These are phyloP conservation scores for Mucor indicus DNA, from an alignment of 371 early-diverging fungal species.

Conservation along the genomic window DNA sequence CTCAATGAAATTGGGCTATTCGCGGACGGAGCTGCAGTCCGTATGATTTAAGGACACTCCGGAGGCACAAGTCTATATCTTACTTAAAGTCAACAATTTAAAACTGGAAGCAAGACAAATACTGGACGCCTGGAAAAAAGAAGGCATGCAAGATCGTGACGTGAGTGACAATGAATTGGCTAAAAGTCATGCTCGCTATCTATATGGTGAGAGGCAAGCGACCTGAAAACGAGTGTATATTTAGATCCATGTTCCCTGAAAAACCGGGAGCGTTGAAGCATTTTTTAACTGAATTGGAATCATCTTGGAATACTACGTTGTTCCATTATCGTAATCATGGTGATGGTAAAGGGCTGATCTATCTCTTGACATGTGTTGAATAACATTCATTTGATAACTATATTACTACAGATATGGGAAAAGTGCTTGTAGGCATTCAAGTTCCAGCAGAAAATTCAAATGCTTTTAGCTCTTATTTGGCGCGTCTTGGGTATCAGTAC, in stretches of 20 bases:
- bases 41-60: conserved; percentile 69
- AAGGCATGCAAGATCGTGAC: conserved; percentile 75
- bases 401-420: conserved; percentile 81
- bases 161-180: conserved; percentile 92
- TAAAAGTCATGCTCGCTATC: conserved; percentile 90
- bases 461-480: conserved; percentile 68
- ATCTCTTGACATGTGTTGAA: no score
- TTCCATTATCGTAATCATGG: conserved; percentile 97
- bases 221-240: conserved; percentile 82
- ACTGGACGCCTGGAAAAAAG: conserved; percentile 49
- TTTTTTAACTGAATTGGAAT: conserved; percentile 75
- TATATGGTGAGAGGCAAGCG: conserved; percentile 89
- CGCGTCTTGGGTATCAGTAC: conserved; percentile 75
- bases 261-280: conserved; percentile 87
- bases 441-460: conserved; percentile 67
- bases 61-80: conserved; percentile 84
- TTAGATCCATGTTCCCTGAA: conserved; percentile 94
- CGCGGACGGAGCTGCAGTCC: conserved; percentile 96
- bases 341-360: conserved; percentile 73
- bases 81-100: conserved; percentile 75
- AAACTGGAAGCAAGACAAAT: conserved; percentile 67
- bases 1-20: conserved; percentile 89
- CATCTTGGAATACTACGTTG: conserved; percentile 84
- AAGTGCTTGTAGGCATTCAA: conserved; percentile 90
- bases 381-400: no score